These are phyloP conservation scores for Phoenix dactylifera DNA, from an alignment of 176 grass and related monocot genomes.

Conservation along the genomic window DNA sequence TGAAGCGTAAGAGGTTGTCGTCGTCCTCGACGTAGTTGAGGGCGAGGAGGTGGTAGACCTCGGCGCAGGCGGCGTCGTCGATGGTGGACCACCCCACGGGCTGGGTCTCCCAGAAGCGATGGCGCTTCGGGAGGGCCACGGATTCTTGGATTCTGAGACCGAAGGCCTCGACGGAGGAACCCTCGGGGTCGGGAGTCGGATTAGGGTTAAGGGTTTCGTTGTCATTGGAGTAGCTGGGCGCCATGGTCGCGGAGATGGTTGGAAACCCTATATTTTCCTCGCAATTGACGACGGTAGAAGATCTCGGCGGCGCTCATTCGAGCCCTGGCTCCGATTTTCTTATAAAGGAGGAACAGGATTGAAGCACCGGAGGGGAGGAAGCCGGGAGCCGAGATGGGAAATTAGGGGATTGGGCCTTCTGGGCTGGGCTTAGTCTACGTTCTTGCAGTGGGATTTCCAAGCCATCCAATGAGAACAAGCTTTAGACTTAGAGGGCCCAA, in stretches of 20 bases:
- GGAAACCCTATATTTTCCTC: too few species aligned
- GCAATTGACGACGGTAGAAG: too few species aligned
- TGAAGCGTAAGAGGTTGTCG: slow-evolving; percentile 99
- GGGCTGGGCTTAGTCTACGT: too few species aligned
- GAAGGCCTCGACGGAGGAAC: slow-evolving; percentile 8
- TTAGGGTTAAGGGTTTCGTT: background rate
- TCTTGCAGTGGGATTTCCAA: too few species aligned
- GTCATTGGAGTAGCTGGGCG: background rate
- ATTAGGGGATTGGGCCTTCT: too few species aligned
- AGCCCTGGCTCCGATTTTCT: too few species aligned
- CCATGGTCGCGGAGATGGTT: too few species aligned
- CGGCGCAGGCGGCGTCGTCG: slow-evolving; percentile 58
- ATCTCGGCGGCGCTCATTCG: background rate
- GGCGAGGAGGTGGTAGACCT: slow-evolving; percentile 80
- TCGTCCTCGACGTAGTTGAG: slow-evolving; percentile 99
- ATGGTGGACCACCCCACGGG: slow-evolving; percentile 91
- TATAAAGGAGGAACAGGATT: too few species aligned
- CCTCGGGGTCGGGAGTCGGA: background rate
- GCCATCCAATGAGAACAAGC: too few species aligned
- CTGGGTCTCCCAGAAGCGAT: slow-evolving; percentile 99
- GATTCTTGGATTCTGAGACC: slow-evolving; percentile 59
- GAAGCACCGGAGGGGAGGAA: too few species aligned
- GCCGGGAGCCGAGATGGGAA: too few species aligned
- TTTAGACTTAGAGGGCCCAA: too few species aligned
- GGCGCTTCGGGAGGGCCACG: slow-evolving; percentile 44